phyloP scores from a whole-genome alignment of 495 filamentous ascomycete species.

The Aspergillus indologenus region DNA sequence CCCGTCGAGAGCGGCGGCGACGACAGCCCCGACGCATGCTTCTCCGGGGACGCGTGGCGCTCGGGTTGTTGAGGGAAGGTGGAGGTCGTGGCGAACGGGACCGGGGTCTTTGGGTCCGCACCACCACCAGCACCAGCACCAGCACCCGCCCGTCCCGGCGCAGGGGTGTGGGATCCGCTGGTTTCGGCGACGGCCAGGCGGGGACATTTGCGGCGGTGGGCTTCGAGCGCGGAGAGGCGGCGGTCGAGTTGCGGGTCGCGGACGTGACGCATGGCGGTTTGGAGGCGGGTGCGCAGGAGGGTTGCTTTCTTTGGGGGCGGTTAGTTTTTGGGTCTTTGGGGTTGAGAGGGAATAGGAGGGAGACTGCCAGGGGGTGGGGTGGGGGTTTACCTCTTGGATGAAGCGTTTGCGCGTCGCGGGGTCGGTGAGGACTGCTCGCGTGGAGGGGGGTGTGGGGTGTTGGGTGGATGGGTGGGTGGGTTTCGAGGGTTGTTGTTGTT shows the following conservation, averaged over 20 bases:
- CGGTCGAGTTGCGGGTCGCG: constrained; percentile 44
- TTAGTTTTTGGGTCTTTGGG: constrained; percentile 3
- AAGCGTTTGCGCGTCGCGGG: constrained; percentile 40
- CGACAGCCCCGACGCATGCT: constrained; percentile 16
- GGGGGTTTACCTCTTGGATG: constrained; percentile 40
- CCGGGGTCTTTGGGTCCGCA: constrained; percentile 7
- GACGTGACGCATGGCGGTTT: constrained; percentile 45
- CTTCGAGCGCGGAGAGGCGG: constrained; percentile 44
- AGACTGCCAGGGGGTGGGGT: constrained; percentile 4
- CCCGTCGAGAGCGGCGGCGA: constrained; percentile 18
- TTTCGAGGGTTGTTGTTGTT: constrained; percentile 24
- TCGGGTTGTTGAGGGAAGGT: too few species aligned
- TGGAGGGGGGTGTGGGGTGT: constrained; percentile 2
- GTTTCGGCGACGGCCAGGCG: constrained; percentile 27
- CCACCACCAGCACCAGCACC: too few species aligned
- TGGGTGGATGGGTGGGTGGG: too few species aligned
- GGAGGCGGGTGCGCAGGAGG: constrained; percentile 42
- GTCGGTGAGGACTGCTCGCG: constrained; percentile 31
- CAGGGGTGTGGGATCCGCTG: constrained; percentile 19
- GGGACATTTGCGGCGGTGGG: constrained; percentile 42
- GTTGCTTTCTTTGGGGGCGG: constrained; percentile 36
- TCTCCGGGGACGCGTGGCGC: too few species aligned
- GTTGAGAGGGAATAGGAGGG: neutral
- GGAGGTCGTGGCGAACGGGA: neutral
- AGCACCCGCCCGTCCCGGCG: constrained; percentile 1